A percentile compares a stretch with the other conserved stretches of the same genome.
Conservation (phyloP, 352 stramenopile genomes). For the Thalassiosira pacifica region DNA sequence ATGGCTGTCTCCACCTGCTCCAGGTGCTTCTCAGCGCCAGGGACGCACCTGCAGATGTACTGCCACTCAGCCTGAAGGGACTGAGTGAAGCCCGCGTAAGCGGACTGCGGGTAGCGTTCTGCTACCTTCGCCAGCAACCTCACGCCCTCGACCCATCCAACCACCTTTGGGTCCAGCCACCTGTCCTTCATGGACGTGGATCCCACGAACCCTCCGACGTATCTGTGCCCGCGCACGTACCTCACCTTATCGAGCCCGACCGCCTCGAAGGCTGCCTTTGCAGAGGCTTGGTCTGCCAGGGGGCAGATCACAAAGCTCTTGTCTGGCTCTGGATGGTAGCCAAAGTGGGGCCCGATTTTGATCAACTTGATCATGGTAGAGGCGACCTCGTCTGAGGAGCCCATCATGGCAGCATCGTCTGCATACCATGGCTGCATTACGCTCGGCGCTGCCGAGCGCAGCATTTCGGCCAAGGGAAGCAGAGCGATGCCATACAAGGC, state of each 20-base stretch:
- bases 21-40: neutral
- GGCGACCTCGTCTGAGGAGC: neutral
- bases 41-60: slow-evolving; percentile 22
- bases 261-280: neutral
- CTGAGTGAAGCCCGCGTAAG: slow-evolving; percentile 30
- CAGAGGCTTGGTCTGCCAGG: neutral
- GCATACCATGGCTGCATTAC: slow-evolving; percentile 48
- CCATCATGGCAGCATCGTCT: slow-evolving; percentile 38
- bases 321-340: slow-evolving; percentile 30
- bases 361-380: neutral
- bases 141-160: slow-evolving; percentile 29
- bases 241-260: slow-evolving; percentile 13
- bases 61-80: slow-evolving; percentile 47
- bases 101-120: slow-evolving; percentile 39
- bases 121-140: slow-evolving; percentile 28
- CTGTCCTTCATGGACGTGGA: neutral
- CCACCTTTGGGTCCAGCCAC: slow-evolving; percentile 11
- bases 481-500: slow-evolving; percentile 37
- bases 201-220: slow-evolving; percentile 39
- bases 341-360: neutral
- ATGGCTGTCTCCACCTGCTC: slow-evolving; percentile 33
- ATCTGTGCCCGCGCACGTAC: slow-evolving; percentile 11
- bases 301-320: slow-evolving; percentile 29
- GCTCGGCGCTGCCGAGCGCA: neutral
- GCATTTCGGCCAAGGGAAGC: slow-evolving; percentile 5